A percentile compares a stretch with the other conserved stretches of the same genome.
These are phyloP conservation scores for Xylariaceae sp. DNA, from an alignment of 2,329 filamentous ascomycete species.

Conservation along the genomic window DNA sequence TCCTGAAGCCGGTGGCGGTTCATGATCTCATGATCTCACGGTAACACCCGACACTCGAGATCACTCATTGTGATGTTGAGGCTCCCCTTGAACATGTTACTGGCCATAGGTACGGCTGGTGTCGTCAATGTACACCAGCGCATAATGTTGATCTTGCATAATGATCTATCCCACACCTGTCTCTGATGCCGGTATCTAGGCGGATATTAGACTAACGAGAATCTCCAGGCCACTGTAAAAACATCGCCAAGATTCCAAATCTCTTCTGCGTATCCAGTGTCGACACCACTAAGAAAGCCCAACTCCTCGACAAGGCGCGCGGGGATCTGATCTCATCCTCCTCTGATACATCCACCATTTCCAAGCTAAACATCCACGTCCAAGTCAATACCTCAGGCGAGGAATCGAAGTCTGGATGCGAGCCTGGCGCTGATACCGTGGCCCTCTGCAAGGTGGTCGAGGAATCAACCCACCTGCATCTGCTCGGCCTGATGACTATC, in stretches of 20 bases:
- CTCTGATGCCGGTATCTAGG: too few relatives aligned
- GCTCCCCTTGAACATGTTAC: too few relatives aligned
- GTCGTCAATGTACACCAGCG: too few relatives aligned
- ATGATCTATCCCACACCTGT: too few relatives aligned
- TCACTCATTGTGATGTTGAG: too few relatives aligned
- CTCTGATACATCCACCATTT: constrained; percentile 19
- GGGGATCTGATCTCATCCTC: constrained; percentile 46
- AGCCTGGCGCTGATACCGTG: constrained; percentile 58
- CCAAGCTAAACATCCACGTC: constrained; percentile 69
- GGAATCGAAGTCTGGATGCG: constrained; percentile 75
- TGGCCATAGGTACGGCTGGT: too few relatives aligned
- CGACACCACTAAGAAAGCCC: constrained; percentile 83
- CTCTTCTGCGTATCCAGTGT: constrained; percentile 90
- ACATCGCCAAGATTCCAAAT: constrained; percentile 79
- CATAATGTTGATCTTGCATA: too few relatives aligned
- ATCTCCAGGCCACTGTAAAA: constrained; percentile 82
- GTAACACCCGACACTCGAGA: too few relatives aligned
- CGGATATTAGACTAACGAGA: too few relatives aligned
- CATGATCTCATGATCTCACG: too few relatives aligned
- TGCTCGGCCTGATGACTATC: constrained; percentile 94
- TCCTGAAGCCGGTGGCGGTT: too few relatives aligned
- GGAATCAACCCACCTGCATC: constrained; percentile 57
- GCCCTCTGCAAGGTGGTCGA: constrained; percentile 67
- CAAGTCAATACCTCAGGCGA: constrained; percentile 96
- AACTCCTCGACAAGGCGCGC: constrained; percentile 73